Conservation (phyloP, 2,329 filamentous ascomycete genomes). For the Didymella arachidicola region DNA sequence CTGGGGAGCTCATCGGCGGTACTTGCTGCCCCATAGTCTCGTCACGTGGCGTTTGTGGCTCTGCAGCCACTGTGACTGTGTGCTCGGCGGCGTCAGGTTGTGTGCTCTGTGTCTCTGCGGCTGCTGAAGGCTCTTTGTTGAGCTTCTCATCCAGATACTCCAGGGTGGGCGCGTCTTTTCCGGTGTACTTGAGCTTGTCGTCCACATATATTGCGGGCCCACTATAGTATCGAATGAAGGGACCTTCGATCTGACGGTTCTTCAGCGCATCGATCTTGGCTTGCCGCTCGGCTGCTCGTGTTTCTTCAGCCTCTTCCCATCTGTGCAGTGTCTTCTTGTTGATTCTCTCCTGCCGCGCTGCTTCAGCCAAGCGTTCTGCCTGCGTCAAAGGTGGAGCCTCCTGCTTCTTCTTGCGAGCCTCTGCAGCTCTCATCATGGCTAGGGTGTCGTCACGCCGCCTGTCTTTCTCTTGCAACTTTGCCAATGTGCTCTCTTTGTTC, state of each 20-base stretch:
- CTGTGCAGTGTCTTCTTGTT: constrained; percentile 91
- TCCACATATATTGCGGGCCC: constrained; percentile 85
- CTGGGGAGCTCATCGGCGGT: constrained; percentile 23
- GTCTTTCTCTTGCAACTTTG: constrained; percentile 77
- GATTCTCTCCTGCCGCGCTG: constrained; percentile 80
- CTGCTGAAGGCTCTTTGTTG: constrained; percentile 38
- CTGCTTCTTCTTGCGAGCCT: constrained; percentile 70
- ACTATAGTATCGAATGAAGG: constrained; percentile 92
- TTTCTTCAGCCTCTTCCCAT: constrained; percentile 93
- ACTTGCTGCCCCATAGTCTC: constrained; percentile 18
- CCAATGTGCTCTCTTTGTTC: constrained; percentile 65
- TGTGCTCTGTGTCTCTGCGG: constrained; percentile 17
- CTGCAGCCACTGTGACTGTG: constrained; percentile 1
- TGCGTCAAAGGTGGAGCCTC: constrained; percentile 87
- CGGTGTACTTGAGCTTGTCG: constrained; percentile 75
- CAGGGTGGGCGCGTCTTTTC: constrained; percentile 53
- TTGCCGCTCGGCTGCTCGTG: constrained; percentile 81
- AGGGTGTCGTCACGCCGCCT: constrained; percentile 74
- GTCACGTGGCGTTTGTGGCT: constrained; percentile 12
- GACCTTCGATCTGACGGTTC: constrained; percentile 83
- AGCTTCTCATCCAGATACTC: constrained; percentile 50
- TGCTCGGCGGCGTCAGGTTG: constrained; percentile 16
- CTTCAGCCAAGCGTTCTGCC: constrained; percentile 82
- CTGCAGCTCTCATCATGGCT: constrained; percentile 67
- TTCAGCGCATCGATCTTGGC: constrained; percentile 87